phyloP scores from a whole-genome alignment of 768 basidiomycete genomes.

The Phaffia australis region DNA sequence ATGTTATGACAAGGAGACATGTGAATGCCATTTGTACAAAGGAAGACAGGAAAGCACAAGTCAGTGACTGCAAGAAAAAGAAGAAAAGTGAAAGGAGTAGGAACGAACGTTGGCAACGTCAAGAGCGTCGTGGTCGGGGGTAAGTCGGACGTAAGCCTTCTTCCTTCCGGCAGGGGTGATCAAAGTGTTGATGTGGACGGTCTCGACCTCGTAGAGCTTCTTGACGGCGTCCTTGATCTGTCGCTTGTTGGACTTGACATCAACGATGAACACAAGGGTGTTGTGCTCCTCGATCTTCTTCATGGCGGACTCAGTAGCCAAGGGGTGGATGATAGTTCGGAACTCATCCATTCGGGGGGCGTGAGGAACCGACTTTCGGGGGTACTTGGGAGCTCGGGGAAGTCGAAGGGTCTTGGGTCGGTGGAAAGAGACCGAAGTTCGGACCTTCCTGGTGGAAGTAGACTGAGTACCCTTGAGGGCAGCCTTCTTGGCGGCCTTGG shows the following conservation, averaged over 20 bases:
- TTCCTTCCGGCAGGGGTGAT: constrained; percentile 98
- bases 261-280: constrained; percentile 96
- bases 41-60: background rate
- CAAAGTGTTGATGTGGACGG: constrained; percentile 93
- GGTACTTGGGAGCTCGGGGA: constrained; percentile 76
- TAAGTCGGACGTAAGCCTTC: constrained; percentile 95
- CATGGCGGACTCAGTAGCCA: constrained; percentile 33
- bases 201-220: constrained; percentile 96
- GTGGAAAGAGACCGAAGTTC: constrained; percentile 82
- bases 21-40: background rate
- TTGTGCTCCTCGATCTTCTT: constrained; percentile 98
- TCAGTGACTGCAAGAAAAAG: background rate
- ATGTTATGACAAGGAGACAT: background rate
- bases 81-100: constrained; percentile 51
- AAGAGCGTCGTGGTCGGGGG: constrained; percentile 88
- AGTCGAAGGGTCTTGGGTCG: constrained; percentile 88
- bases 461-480: constrained; percentile 76
- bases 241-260: constrained; percentile 89
- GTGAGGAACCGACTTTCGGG: constrained; percentile 87
- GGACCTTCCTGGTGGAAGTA: constrained; percentile 65
- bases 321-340: constrained; percentile 66
- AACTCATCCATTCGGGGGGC: constrained; percentile 92
- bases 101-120: constrained; percentile 69
- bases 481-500: constrained; percentile 92
- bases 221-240: constrained; percentile 99